Evolutionary conservation across 345 rosid species (phyloP), one percentile per base, ranked within the genome.

Genomic region (Luvunga scandens): DNA sequence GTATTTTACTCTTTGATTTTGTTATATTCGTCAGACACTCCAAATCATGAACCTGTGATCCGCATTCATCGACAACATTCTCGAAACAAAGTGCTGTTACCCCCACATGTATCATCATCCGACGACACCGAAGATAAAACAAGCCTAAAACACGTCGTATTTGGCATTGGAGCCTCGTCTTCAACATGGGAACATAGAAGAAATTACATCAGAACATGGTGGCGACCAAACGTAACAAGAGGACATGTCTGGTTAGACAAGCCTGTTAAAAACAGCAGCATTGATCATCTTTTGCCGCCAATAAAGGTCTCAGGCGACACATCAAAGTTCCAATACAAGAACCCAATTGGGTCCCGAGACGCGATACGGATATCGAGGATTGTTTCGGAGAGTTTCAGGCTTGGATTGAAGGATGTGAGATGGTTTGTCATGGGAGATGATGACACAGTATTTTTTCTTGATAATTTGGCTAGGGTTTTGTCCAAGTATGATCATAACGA

Each of bases 361-460:
- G 97, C 90, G 19, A 82, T 94, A 21, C 83, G 98, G 73, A 85
- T 94, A 36, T 87, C 97, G 0, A 72, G 97, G 34, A 84, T 93
- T 9, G 90, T 90, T 4, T 88, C 97, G 2, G 95, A 94, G 77
- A 90, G 91, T 2, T 75, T 91, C 50, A 85, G 88, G 81, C 80
- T 84, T 2, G 84, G 87, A 1, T 66, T 87, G 75, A 78, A 85
- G 77, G 79, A 80, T 7, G 89, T 88, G 83, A 82, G 97, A 76
- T 93, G 97, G 97, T 85, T 94, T 28, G 98, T 93, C 45, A 90
- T 93, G 97, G 97, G 97, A 48, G 98, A 93, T 24, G 97, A 93
- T 67, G 97, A 94, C 75, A 94, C 98, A 1, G 87, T 91, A 25
- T 93, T 91, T 64, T 79, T 88, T 53, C 53, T 90, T 7, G 95